Percentiles rank a stretch among this genome's conserved stretches.
Conservation (phyloP, 345 rosid species). For the Citrus sp. region DNA sequence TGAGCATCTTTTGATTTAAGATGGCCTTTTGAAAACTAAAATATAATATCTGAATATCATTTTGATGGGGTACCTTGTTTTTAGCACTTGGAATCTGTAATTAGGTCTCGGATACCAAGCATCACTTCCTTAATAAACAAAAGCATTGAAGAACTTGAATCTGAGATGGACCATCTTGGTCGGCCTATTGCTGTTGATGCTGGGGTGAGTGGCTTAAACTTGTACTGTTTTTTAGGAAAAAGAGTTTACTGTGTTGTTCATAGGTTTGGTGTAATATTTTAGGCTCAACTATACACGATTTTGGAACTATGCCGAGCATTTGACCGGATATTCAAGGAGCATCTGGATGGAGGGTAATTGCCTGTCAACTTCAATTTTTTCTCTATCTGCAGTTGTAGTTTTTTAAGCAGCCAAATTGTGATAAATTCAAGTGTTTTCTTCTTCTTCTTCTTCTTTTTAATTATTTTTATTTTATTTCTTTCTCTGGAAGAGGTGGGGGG, state of each 20-base stretch:
- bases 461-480: no score
- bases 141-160: conserved; percentile 83
- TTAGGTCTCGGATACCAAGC: conserved; percentile 82
- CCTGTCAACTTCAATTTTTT: not conserved
- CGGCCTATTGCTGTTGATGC: conserved; percentile 88
- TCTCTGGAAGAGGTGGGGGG: not conserved
- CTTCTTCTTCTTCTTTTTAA: not conserved
- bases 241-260: not conserved
- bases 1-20: not conserved
- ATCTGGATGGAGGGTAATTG: conserved; percentile 88
- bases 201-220: conserved; percentile 56
- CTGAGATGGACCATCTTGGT: conserved; percentile 85
- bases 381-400: not conserved
- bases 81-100: conserved; percentile 90
- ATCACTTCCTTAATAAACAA: conserved; percentile 85
- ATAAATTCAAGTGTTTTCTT: not conserved
- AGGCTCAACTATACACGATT: conserved; percentile 84
- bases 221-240: not conserved
- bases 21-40: not conserved
- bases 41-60: not conserved
- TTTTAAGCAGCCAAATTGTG: not conserved
- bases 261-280: conserved; percentile 16
- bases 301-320: conserved; percentile 86
- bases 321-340: conserved; percentile 89
- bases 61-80: conserved; percentile 22